Percentiles rank a stretch among this genome's conserved stretches.
Evolutionary conservation across 202 grass and related monocot species (phyloP).

Genomic region (Schoenoplectus tabernaemontani): DNA sequence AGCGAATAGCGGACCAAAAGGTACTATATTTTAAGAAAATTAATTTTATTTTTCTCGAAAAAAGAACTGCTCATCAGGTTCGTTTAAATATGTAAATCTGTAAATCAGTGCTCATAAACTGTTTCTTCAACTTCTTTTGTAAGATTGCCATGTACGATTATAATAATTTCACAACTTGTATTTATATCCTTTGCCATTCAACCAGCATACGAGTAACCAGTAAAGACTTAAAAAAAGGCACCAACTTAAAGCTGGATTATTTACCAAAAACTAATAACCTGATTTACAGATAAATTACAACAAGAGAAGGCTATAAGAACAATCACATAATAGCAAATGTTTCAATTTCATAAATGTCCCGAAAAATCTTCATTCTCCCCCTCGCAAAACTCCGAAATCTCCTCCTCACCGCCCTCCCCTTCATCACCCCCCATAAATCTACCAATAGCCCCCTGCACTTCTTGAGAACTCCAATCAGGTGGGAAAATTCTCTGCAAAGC

Average conservation of each 20-base stretch:
- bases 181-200: neutral
- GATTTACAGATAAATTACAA: conserved; percentile 19
- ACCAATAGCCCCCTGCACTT: conserved; percentile 30
- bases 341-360: neutral
- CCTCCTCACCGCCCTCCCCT: neutral
- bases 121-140: too few species aligned
- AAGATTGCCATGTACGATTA: neutral
- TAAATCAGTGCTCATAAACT: neutral
- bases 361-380: conserved; percentile 31
- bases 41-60: neutral
- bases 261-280: conserved; percentile 7
- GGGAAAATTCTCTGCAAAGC: conserved; percentile 83
- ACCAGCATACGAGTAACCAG: neutral
- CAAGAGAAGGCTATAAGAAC: neutral
- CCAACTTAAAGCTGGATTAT: neutral
- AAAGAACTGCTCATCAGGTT: neutral
- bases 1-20: neutral
- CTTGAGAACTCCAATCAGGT: conserved; percentile 79
- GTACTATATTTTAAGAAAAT: too few species aligned
- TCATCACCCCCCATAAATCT: conserved; percentile 25
- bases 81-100: neutral
- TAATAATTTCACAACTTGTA: neutral
- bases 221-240: neutral
- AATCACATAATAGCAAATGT: neutral
- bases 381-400: conserved; percentile 38